Percentiles rank a stretch among this genome's conserved stretches.
These are phyloP conservation scores for Phyllosticta citrichinensis DNA, from an alignment of 2,329 filamentous ascomycete genomes.

Conservation along the genomic window DNA sequence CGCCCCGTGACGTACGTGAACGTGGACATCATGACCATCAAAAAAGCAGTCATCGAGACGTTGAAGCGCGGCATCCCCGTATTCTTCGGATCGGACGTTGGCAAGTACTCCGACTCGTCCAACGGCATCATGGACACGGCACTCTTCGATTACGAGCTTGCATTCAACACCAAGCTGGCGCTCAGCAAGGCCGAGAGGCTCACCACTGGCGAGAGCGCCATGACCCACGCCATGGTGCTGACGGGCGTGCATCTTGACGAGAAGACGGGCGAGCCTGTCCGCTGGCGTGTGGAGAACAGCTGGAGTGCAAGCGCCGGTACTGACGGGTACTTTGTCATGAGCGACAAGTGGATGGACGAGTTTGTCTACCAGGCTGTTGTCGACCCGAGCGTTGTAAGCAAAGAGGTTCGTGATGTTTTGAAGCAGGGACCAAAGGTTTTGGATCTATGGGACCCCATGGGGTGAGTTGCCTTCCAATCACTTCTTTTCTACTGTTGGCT, in stretches of 20 bases:
- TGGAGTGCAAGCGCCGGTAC: conserved; percentile 64
- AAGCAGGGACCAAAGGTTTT: conserved; percentile 56
- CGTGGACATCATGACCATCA: conserved; percentile 63
- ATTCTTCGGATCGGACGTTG: conserved; percentile 84
- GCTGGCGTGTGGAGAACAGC: conserved; percentile 82
- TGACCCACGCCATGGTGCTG: conserved; percentile 91
- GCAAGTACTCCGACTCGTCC: conserved; percentile 61
- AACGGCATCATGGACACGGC: conserved; percentile 72
- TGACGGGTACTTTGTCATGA: conserved; percentile 86
- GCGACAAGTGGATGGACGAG: conserved; percentile 53
- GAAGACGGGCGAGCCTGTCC: conserved; percentile 46
- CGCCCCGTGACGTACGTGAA: conserved; percentile 73
- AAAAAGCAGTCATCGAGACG: conserved; percentile 65
- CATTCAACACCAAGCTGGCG: conserved; percentile 66
- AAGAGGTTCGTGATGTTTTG: conserved; percentile 60
- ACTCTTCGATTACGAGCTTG: conserved; percentile 69
- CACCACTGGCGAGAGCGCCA: conserved; percentile 62
- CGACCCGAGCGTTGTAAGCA: conserved; percentile 51
- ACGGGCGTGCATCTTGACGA: conserved; percentile 71
- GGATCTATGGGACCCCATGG: conserved; percentile 69
- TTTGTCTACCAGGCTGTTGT: conserved; percentile 83
- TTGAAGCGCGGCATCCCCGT: conserved; percentile 67
- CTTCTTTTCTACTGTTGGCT: not conserved
- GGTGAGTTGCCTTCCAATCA: conserved; percentile 20
- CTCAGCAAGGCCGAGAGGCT: conserved; percentile 70